Percentiles rank a stretch among this genome's conserved stretches.
phyloP scores from a whole-genome alignment of 2,329 filamentous ascomycete genomes.

The Apiospora hydei region DNA sequence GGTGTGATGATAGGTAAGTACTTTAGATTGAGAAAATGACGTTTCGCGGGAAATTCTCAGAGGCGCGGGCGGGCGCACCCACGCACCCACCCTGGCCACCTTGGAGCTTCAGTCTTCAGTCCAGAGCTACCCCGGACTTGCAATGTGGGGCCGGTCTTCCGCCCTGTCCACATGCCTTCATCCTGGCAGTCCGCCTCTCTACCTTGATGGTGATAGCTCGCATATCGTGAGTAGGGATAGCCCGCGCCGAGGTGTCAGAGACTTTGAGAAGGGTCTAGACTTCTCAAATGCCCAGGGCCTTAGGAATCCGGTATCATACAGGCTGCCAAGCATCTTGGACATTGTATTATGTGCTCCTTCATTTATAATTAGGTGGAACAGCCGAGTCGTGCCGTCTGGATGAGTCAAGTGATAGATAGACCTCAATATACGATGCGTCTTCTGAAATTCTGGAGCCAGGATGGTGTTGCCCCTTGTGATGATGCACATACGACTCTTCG shows the following conservation, averaged over 20 bases:
- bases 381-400: no score
- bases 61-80: background rate
- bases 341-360: no score
- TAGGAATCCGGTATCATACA: background rate
- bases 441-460: background rate
- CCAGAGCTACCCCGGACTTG: slow-evolving; percentile 11
- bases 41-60: slow-evolving; percentile 23
- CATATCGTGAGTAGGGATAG: background rate
- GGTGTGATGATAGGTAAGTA: background rate
- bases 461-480: background rate
- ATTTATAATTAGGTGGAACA: no score
- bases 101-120: background rate
- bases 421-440: background rate
- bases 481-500: background rate
- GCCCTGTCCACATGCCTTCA: background rate
- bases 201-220: background rate
- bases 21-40: slow-evolving; percentile 19
- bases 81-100: background rate
- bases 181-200: background rate
- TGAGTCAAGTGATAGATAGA: background rate
- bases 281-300: background rate
- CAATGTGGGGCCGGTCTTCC: slow-evolving; percentile 15
- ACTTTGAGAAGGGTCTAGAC: background rate
- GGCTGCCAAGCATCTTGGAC: background rate
- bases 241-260: background rate